Base-by-base conservation (phyloP, 352 stramenopile genomes). In the Pythium scleroteichum region DNA sequence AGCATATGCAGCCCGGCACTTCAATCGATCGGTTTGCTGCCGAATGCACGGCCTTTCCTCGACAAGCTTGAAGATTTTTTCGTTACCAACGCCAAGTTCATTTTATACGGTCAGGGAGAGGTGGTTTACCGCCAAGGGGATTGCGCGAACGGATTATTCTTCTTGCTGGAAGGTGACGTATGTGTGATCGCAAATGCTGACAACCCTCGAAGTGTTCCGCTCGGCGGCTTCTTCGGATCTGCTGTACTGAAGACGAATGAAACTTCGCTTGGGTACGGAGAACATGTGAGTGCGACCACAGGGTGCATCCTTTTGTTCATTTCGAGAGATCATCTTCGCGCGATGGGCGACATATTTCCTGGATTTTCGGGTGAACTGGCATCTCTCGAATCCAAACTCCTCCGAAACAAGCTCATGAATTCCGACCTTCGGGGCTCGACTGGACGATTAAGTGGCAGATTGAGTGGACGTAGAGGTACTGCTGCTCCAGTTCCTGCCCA, bases 31-130 rank as follows among this genome's bases (percentile, higher is more conserved):
- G 62, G 61, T 4, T 42, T 73, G 13, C 48, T 80, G 10, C 19
- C 57, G 6, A 54, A 60, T 2, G 67, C 73, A 12, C 61, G 69
- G 13, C 55, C 61, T 0, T 42, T 53, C 6, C 23, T 73, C 5
- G 55, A 80, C 14, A 59, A 66, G 13, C 60, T 82, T 6, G 74
- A 82, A 41, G 58, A 59, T 0, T 61, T 72, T 5, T 72, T 82
- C 19, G 59, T 79, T 9, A 68, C 67, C 12, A 75, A 82, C 33
- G 59, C 61, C 4, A 63, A 56, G 29, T 78, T 79, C 27, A 63
- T 76, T 26, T 45, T 80, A 13, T 80, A 72, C 22, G 72, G 72
- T 3, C 72, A 80, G 62, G 67, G 66, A 17, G 72, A 80, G 55
- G 48, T 76, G 10, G 56, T 80, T 24, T 80, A 78, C 35, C 62